phyloP scores from a whole-genome alignment of 768 basidiomycete genomes.

The Suillus tomentosus region DNA sequence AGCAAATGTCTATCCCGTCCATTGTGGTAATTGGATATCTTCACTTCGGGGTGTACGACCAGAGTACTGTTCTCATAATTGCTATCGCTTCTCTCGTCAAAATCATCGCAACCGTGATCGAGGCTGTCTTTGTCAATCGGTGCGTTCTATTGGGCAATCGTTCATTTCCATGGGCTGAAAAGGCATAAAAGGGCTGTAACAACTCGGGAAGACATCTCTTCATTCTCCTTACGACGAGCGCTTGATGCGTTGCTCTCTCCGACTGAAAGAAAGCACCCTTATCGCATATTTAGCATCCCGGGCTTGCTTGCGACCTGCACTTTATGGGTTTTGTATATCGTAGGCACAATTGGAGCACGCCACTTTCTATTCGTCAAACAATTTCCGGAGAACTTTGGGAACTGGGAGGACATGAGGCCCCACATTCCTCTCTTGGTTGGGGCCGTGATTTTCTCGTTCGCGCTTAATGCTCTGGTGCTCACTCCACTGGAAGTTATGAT shows the following conservation, averaged over 20 bases:
- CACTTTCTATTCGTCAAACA: not conserved
- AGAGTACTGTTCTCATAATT: not conserved
- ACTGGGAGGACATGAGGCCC: constrained; percentile 4
- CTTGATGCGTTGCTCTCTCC: constrained; percentile 3
- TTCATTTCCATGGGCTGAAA: constrained; percentile 5
- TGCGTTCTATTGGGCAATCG: not conserved
- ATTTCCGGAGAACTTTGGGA: not conserved
- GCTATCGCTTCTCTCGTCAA: not conserved
- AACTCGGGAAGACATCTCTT: not conserved
- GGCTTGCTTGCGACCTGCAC: not conserved
- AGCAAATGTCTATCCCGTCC: not conserved
- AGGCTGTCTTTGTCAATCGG: constrained; percentile 4
- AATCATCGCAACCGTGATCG: not conserved
- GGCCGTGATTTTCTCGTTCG: constrained; percentile 10
- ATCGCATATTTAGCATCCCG: constrained; percentile 1
- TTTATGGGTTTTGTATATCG: constrained; percentile 1
- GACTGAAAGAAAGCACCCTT: constrained; percentile 5
- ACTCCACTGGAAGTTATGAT: constrained; percentile 30
- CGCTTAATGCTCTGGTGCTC: constrained; percentile 12
- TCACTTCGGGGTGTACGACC: constrained; percentile 1
- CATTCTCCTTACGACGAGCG: not conserved
- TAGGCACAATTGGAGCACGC: not conserved
- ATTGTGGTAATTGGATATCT: constrained; percentile 3
- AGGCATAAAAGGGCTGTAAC: not conserved
- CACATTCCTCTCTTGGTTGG: constrained; percentile 16